These are phyloP conservation scores for Globisporangium cederbergense DNA, from an alignment of 352 stramenopile genomes.

Conservation along the genomic window DNA sequence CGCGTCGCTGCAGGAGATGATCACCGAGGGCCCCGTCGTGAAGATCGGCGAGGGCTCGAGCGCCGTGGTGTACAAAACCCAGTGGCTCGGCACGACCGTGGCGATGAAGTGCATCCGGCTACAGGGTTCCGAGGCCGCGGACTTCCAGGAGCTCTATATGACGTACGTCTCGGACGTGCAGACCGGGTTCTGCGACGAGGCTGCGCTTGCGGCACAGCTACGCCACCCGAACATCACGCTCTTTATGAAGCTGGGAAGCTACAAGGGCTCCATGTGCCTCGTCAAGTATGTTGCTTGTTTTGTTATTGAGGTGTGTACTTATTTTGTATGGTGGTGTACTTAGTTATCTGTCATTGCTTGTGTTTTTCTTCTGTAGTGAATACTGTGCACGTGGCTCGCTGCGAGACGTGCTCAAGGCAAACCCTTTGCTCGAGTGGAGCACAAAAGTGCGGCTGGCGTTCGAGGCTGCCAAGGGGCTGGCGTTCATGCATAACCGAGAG, in stretches of 20 bases:
- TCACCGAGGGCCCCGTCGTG: constrained; percentile 49
- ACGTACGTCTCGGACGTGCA: constrained; percentile 60
- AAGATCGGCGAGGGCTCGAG: constrained; percentile 71
- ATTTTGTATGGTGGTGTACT: constrained; percentile 10
- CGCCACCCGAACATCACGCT: constrained; percentile 75
- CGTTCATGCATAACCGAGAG: constrained; percentile 76
- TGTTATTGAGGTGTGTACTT: not conserved
- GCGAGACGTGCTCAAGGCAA: constrained; percentile 54
- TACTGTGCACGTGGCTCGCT: constrained; percentile 64
- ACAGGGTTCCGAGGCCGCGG: constrained; percentile 33
- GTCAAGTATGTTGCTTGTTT: constrained; percentile 49
- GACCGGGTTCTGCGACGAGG: constrained; percentile 65
- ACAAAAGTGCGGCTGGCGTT: constrained; percentile 69
- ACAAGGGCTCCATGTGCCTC: constrained; percentile 61
- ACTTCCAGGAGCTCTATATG: constrained; percentile 54
- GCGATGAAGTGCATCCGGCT: constrained; percentile 74
- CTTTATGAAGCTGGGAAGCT: constrained; percentile 69
- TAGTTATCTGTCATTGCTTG: constrained; percentile 11
- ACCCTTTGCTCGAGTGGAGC: constrained; percentile 62
- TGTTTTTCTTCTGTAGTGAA: constrained; percentile 33
- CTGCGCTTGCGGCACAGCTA: constrained; percentile 52
- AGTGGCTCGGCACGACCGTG: constrained; percentile 73
- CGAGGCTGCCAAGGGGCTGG: constrained; percentile 64
- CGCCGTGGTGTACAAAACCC: constrained; percentile 58
- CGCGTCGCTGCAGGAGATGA: constrained; percentile 42